Evolutionary conservation across 345 rosid genomes (phyloP).

Genomic region (Murraya koenigii): DNA sequence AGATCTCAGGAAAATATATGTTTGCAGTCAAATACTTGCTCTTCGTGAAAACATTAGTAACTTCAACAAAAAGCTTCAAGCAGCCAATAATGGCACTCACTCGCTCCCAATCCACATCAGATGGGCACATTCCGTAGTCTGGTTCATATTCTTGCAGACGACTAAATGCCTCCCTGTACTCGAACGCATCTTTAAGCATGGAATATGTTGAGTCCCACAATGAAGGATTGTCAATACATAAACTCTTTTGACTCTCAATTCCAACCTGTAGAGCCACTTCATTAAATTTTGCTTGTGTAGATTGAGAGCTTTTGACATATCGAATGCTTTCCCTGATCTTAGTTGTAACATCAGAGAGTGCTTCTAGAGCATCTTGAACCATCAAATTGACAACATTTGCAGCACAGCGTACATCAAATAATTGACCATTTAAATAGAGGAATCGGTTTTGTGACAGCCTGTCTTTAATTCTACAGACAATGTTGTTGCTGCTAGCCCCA

Average conservation of each 20-base stretch:
- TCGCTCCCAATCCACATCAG: conserved; percentile 71
- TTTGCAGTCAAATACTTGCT: conserved; percentile 55
- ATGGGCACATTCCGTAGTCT: conserved; percentile 37
- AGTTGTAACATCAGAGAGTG: conserved; percentile 35
- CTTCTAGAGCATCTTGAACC: conserved; percentile 58
- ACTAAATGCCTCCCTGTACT: conserved; percentile 44
- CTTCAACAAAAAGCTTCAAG: conserved; percentile 62
- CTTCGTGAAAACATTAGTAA: conserved; percentile 45
- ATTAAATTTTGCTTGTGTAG: conserved; percentile 35
- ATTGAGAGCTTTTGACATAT: conserved; percentile 48
- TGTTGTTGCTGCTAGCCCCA: conserved; percentile 35
- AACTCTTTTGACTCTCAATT: conserved; percentile 40
- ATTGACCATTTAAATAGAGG: conserved; percentile 59
- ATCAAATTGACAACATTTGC: conserved; percentile 53
- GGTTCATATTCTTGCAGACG: conserved; percentile 43
- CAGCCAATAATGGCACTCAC: conserved; percentile 33
- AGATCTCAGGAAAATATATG: conserved; percentile 61
- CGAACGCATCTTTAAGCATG: conserved; percentile 65
- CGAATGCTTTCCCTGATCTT: conserved; percentile 56
- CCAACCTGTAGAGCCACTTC: conserved; percentile 38
- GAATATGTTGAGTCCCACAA: conserved; percentile 64
- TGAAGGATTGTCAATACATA: conserved; percentile 47
- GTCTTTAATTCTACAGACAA: conserved; percentile 57
- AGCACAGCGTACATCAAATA: conserved; percentile 65
- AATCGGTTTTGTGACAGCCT: conserved; percentile 68